Evolutionary conservation across 208 protist genomes (phyloP).

Genomic region (Spongospora subterranea): DNA sequence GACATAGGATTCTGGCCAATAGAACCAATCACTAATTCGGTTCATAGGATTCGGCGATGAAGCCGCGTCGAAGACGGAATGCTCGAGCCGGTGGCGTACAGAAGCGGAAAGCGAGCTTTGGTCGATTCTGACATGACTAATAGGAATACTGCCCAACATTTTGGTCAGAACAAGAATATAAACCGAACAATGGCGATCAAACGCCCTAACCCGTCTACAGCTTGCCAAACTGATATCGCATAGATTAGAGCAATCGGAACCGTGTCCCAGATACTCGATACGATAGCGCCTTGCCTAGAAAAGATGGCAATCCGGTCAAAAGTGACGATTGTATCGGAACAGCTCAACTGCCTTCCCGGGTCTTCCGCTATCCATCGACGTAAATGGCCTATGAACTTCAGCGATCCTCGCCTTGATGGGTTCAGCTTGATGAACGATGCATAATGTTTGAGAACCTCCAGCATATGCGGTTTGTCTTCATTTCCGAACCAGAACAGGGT

Average conservation of each 20-base stretch:
- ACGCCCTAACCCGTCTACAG: too few species aligned
- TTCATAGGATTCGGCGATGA: background rate
- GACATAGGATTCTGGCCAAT: background rate
- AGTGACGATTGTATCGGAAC: background rate
- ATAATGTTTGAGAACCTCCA: background rate
- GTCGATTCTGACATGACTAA: background rate
- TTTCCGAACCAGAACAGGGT: background rate
- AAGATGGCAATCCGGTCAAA: background rate
- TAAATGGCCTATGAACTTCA: background rate
- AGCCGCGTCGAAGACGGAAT: background rate
- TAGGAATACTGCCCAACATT: background rate
- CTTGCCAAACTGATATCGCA: too few species aligned
- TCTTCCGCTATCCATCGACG: constrained; percentile 7
- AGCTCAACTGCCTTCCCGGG: background rate
- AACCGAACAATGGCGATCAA: too few species aligned
- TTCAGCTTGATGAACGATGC: background rate
- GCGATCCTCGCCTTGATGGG: background rate
- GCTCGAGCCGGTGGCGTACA: background rate
- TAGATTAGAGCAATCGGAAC: too few species aligned
- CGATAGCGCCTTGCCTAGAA: background rate
- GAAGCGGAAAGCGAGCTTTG: background rate
- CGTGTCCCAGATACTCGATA: too few species aligned
- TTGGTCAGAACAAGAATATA: too few species aligned
- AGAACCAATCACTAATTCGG: background rate
- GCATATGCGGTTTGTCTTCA: background rate